Percentiles rank a stretch among this genome's conserved stretches.
Evolutionary conservation across 169 alveolate genomes (phyloP).

Genomic region (Theileria annulata): DNA sequence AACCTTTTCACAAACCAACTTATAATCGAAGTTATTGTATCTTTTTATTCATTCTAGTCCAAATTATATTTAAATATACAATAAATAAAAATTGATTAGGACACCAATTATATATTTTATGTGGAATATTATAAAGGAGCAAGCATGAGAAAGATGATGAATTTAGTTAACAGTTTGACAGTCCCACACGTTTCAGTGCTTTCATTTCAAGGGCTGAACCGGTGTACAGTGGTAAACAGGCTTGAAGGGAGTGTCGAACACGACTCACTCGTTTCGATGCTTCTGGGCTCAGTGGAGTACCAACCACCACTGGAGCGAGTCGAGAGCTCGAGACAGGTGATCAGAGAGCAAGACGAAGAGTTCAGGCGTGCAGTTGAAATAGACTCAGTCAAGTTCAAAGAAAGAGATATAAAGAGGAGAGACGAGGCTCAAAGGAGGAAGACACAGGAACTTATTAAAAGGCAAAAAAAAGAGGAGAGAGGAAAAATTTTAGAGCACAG

Average conservation of each 20-base stretch:
- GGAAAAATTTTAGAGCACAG: conserved; percentile 16
- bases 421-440: conserved; percentile 26
- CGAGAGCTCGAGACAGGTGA: conserved; percentile 12
- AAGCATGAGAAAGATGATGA: conserved; percentile 39
- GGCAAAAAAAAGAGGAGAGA: conserved; percentile 18
- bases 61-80: neutral
- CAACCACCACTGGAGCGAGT: conserved; percentile 11
- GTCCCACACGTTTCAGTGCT: conserved; percentile 49
- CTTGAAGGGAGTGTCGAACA: conserved; percentile 26
- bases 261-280: conserved; percentile 13
- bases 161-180: conserved; percentile 1
- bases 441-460: neutral
- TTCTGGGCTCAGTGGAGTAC: conserved; percentile 13
- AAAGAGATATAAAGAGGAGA: conserved; percentile 11
- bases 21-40: conserved; percentile 47
- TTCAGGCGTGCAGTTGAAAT: conserved; percentile 44
- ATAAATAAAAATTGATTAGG: conserved; percentile 14
- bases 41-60: neutral
- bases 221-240: conserved; percentile 24
- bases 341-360: conserved; percentile 55
- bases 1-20: conserved; percentile 36
- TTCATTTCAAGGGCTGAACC: neutral
- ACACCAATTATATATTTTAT: conserved; percentile 40
- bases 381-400: conserved; percentile 26
- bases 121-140: conserved; percentile 46